Conservation (phyloP, 2,329 filamentous ascomycete genomes). For the Neurospora sp. region DNA sequence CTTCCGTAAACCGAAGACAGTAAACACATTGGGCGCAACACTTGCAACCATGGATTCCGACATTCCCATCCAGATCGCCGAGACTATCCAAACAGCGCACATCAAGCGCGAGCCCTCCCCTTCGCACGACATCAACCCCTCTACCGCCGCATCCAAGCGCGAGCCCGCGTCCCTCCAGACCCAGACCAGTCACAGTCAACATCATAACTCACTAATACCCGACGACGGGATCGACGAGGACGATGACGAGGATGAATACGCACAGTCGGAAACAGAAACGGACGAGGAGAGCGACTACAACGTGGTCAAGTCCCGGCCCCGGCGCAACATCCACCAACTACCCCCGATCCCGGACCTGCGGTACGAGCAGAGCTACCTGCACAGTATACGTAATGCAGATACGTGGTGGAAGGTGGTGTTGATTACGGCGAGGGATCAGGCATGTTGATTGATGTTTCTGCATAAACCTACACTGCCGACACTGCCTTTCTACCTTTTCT, state of each 20-base stretch:
- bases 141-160: conserved; percentile 61
- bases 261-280: conserved; percentile 12
- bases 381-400: conserved; percentile 73
- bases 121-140: conserved; percentile 68
- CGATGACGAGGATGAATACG: conserved; percentile 21
- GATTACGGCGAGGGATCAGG: conserved; percentile 86
- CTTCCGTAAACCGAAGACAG: neutral
- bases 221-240: conserved; percentile 53
- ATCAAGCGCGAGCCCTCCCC: conserved; percentile 65
- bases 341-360: conserved; percentile 76
- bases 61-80: conserved; percentile 60
- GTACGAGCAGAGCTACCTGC: conserved; percentile 96
- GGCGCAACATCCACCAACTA: conserved; percentile 36
- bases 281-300: conserved; percentile 35
- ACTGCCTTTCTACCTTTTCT: neutral
- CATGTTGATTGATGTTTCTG: conserved; percentile 28
- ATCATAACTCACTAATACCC: conserved; percentile 32
- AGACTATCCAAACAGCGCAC: conserved; percentile 70
- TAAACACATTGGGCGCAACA: neutral
- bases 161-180: conserved; percentile 38
- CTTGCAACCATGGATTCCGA: conserved; percentile 39
- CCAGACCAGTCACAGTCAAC: conserved; percentile 25
- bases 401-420: conserved; percentile 69
- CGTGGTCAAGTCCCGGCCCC: conserved; percentile 42
- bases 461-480: neutral